Base-by-base conservation (phyloP, 2,329 filamentous ascomycete species). In the Cercospora berteroae region DNA sequence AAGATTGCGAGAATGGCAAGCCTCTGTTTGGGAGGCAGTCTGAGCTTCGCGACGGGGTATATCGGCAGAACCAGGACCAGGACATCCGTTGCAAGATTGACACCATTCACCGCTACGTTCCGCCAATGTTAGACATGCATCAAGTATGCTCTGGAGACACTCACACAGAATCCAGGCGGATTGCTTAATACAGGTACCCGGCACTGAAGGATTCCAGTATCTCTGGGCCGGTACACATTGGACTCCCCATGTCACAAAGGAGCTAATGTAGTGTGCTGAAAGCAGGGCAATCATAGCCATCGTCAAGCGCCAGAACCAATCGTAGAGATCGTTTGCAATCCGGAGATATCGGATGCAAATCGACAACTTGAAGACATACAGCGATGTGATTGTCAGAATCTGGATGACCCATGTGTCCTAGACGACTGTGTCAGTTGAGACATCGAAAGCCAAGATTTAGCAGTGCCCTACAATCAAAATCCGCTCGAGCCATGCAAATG, bases 401-500 rank as follows among this genome's bases (percentile, higher is more conserved):
- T 60, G 58, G n/a, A 60, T 44, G 20, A 44, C 12, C 58, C 58
- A 60, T 16, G 58, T 44, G n/a, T 60, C 58, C 58, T 60, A 36
- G 16, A 18, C 39, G 8, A 18, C 12, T 23, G n/a, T 23, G 18
- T 48, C 33, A 25, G 33, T 44, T 16, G 39, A 13, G 39, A 23
- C 18, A 10, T n/a, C n/a, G 9, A 6, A 27, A 27, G 20, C 12
- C n/a, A 20, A 7, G n/a, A 25, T 25, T 12, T 9, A 39, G 10
- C 9, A 29, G 36, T 16, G 36, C 33, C 39, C 20, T 48, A 60
- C 58, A 60, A 60, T 44, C 31, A 60, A 20, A 23, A 60, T 60
- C 18, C 39, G 31, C 58, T 60, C 5, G 18, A 60, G 58, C 58
- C 58, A 60, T 20, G 39, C n/a, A 7, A 60, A 29, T 13, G 58